phyloP scores from a whole-genome alignment of 2,329 filamentous ascomycete genomes.

The Cercospora sp. region DNA sequence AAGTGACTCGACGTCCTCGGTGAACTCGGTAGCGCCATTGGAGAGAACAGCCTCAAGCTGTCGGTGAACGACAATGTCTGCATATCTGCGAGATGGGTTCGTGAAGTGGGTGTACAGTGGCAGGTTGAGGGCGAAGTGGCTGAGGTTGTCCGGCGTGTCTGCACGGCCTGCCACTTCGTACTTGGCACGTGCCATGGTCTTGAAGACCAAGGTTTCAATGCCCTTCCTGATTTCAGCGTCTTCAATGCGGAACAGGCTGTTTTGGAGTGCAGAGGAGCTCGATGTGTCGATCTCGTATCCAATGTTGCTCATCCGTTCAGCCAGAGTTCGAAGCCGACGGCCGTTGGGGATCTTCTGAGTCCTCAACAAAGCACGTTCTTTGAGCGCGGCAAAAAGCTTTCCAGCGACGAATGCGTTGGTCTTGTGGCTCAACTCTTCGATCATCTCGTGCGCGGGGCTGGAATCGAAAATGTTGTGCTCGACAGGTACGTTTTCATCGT shows the following conservation, averaged over 20 bases:
- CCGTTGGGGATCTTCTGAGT: constrained; percentile 82
- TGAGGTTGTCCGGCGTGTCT: constrained; percentile 67
- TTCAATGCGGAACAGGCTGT: constrained; percentile 90
- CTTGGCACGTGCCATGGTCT: constrained; percentile 94
- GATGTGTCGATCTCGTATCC: constrained; percentile 86
- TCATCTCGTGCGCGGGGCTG: constrained; percentile 82
- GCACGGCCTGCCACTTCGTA: constrained; percentile 86
- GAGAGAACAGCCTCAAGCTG: constrained; percentile 87
- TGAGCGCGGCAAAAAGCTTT: constrained; percentile 73
- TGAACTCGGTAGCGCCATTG: constrained; percentile 77
- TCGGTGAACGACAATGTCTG: constrained; percentile 91
- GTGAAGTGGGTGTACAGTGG: constrained; percentile 97
- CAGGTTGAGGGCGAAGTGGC: constrained; percentile 89
- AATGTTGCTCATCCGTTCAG: constrained; percentile 87
- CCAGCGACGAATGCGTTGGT: constrained; percentile 87
- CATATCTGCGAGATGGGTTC: constrained; percentile 89
- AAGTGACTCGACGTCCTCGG: constrained; percentile 82
- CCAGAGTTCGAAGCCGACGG: constrained; percentile 84
- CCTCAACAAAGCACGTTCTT: constrained; percentile 89
- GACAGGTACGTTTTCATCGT: constrained; percentile 96
- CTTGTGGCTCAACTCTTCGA: constrained; percentile 93
- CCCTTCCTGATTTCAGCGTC: constrained; percentile 89
- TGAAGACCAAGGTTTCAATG: constrained; percentile 93
- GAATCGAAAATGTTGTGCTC: constrained; percentile 96
- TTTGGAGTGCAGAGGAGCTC: constrained; percentile 88